Evolutionary conservation across 2,329 filamentous ascomycete genomes (phyloP), one percentile per base, ranked within the genome.

Genomic region (Reticulascus tulasneorum): DNA sequence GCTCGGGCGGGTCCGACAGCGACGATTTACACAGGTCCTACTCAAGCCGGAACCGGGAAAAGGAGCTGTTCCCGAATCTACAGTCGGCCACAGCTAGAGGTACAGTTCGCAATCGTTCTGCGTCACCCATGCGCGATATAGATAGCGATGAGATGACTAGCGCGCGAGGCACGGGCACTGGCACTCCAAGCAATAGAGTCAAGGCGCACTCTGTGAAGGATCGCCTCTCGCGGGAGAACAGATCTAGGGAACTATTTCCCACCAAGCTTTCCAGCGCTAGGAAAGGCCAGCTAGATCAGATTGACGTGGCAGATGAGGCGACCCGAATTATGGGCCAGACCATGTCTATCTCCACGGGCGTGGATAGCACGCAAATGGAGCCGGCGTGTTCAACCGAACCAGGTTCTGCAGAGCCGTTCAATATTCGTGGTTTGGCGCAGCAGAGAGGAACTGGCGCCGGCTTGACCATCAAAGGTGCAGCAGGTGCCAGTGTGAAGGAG

Each of bases 391-490:
- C 29, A 15, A 18, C 16, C 16, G 29, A n/a, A n/a, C n/a, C n/a
- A n/a, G 28, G 20, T 9, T 7, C 13, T 9, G 11, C 9, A 7
- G 41, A 44, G 20, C 16, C 63, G 2, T 70, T 84, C 47, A 77
- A 59, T 47, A 85, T 86, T 46, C 77, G 76, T 29, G 82, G 82
- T 15, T 51, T 68, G 12, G 72, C 78, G 6, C 63, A 56, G 33
- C 67, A 71, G 42, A 63, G 60, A 36, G 60, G 64, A 19, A 54
- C 60, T 11, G 63, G 67, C 20, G 63, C 64, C 17, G 78, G 73
- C 1, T 73, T 86, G 44, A 66, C 71, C 9, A 87, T 88, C 55
- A 87, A 84, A 53, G 84, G 84, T 3, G 66, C 69, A 3, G 78
- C 77, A 9, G 59, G 60, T 6, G 48, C 56, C 3, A 62, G 66